Evolutionary conservation across 2,329 filamentous ascomycete genomes (phyloP).

Genomic region (Colletotrichum shisoi): DNA sequence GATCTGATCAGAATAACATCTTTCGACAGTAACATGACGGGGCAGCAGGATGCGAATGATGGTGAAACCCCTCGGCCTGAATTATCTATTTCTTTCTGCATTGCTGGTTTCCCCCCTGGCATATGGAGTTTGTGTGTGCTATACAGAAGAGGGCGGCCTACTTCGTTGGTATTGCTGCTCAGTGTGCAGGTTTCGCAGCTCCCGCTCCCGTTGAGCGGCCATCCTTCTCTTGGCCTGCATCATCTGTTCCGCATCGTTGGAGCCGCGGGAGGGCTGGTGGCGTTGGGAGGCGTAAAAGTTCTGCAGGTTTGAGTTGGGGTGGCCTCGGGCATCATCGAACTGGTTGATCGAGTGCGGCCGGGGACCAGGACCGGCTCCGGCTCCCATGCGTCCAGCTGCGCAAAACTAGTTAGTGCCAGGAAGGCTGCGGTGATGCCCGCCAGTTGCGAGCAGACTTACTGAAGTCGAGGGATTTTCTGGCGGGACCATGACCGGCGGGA

Average conservation of each 20-base stretch:
- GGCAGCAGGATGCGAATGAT: constrained; percentile 38
- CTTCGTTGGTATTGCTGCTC: constrained; percentile 99
- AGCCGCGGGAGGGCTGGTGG: constrained; percentile 84
- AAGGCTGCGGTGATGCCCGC: constrained; percentile 39
- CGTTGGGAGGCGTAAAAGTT: constrained; percentile 94
- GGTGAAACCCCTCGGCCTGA: constrained; percentile 40
- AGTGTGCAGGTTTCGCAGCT: constrained; percentile 99
- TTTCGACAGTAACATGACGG: constrained; percentile 40
- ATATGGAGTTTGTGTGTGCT: constrained; percentile 63
- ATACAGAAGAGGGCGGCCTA: constrained; percentile 83
- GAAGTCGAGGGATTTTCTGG: constrained; percentile 44
- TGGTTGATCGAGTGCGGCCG: constrained; percentile 87
- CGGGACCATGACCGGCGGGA: constrained; percentile 43
- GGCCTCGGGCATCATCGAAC: constrained; percentile 74
- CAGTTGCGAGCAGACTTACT: constrained; percentile 42
- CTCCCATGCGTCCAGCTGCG: constrained; percentile 71
- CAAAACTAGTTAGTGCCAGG: constrained; percentile 42
- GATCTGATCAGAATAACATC: constrained; percentile 37
- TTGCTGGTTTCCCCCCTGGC: constrained; percentile 48
- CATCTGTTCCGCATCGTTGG: constrained; percentile 94
- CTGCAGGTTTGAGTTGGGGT: constrained; percentile 83
- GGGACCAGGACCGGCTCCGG: constrained; percentile 65
- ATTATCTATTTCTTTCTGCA: constrained; percentile 50
- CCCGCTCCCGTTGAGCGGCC: constrained; percentile 97
- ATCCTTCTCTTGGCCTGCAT: constrained; percentile 99